Evolutionary conservation across 768 basidiomycete species (phyloP), one percentile per base, ranked within the genome.

Genomic region (Hortiboletus campestris): DNA sequence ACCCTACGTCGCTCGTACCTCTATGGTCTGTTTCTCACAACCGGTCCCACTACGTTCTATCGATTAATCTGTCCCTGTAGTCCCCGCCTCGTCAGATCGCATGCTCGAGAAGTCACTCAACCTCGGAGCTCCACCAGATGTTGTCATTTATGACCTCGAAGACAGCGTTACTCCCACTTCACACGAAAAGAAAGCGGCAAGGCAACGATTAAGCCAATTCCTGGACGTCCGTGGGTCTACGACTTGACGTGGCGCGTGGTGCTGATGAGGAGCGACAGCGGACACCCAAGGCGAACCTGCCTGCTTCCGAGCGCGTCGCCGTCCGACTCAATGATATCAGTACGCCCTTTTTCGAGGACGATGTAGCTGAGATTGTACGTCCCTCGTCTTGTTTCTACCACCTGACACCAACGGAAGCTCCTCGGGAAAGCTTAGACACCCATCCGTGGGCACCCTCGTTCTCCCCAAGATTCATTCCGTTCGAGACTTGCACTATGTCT

Each of bases 71-170:
- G 8, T 20, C 31, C 22, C 17, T 17, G 16, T 14, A 85, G 94
- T 96, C 4, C 94, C 94, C 3, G 79, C 86, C 6, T 88, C 91
- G 2, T 88, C 85, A 13, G 83, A 88, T 35, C 80, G 83, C 40
- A 92, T 93, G 88, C 82, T 96, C 34, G 75, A 85, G 60, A 95
- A 94, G 67, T 89, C 89, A 0, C 76, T 89, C 43, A 69, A 64
- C 11, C 41, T 69, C 32, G 64, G 55, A 22, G 75, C 78, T 14
- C 67, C 72, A 2, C 84, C 91, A 2, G 94, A 96, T 57, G 78
- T 87, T 41, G 76, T 94, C 35, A 86, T 93, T 25, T 94, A 93
- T 64, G 94, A 96, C 74, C 76, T 96, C 13, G 94, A 95, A 68
- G 94, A 96, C 68, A 89, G 89, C 57, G 84, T 95, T 0, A 75